Evolutionary conservation across 2,329 filamentous ascomycete species (phyloP).

Genomic region (Myriosclerotinia scirpicola): DNA sequence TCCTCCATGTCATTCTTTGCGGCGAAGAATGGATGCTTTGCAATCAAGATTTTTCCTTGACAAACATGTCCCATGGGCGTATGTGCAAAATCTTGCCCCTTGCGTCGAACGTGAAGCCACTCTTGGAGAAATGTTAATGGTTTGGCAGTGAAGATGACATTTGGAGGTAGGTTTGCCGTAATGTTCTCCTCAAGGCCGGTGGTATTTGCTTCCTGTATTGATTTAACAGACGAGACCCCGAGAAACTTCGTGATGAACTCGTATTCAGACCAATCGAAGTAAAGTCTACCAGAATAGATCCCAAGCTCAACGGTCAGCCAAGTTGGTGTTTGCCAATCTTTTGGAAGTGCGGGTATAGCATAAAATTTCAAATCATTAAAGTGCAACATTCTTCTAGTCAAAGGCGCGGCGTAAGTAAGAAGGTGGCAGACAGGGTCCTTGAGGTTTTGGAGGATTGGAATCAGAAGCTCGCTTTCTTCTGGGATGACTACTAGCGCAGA

Average conservation of each 20-base stretch:
- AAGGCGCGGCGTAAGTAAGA: background rate
- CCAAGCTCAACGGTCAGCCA: background rate
- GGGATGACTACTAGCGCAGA: background rate
- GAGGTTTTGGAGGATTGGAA: background rate
- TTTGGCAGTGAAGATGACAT: constrained; percentile 38
- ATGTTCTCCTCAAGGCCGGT: background rate
- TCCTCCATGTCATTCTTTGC: constrained; percentile 1
- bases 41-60: constrained; percentile 46
- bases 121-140: constrained; percentile 54
- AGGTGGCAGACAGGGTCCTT: background rate
- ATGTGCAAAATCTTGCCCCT: constrained; percentile 56
- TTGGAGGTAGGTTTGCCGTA: background rate
- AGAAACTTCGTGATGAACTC: background rate
- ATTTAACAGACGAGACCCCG: too few species aligned
- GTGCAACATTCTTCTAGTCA: background rate
- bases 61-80: constrained; percentile 54
- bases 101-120: constrained; percentile 55
- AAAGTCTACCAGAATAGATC: background rate
- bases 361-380: background rate
- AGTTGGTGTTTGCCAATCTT: background rate
- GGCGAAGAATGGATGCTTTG: constrained; percentile 54
- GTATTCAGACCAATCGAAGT: background rate
- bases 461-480: background rate
- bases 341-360: background rate
- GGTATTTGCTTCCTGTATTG: too few species aligned